Evolutionary conservation across 2,329 filamentous ascomycete species (phyloP).

Genomic region (Ilyonectria robusta): DNA sequence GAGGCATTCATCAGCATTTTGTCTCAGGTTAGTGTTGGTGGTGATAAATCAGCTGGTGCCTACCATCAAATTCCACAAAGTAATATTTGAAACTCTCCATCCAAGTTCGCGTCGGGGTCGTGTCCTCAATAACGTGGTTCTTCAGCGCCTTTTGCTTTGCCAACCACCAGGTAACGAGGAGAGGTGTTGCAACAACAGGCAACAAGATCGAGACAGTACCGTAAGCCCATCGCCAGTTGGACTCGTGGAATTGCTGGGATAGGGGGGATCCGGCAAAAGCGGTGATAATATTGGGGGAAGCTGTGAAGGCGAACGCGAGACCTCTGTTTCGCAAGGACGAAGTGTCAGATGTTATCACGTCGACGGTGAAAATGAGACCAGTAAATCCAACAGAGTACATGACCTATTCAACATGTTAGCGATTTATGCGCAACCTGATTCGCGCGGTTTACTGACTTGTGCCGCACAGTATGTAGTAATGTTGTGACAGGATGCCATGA

Average conservation of each 20-base stretch:
- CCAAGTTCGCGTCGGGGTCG: background rate
- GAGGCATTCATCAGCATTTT: too few species aligned
- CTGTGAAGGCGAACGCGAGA: slow-evolving; percentile 49
- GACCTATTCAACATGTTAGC: slow-evolving; percentile 46
- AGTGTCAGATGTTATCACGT: slow-evolving; percentile 76
- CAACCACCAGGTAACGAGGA: background rate
- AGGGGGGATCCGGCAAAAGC: slow-evolving; percentile 49
- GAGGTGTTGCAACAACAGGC: background rate
- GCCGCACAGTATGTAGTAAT: slow-evolving; percentile 55
- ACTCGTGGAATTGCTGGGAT: slow-evolving; percentile 40
- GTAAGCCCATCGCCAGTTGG: slow-evolving; percentile 47
- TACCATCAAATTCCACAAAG: slow-evolving; percentile 45
- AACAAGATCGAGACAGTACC: slow-evolving; percentile 4
- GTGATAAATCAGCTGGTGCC: background rate
- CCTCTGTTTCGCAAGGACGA: slow-evolving; percentile 48
- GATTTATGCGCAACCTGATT: background rate
- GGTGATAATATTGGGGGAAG: slow-evolving; percentile 54
- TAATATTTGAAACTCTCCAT: slow-evolving; percentile 24
- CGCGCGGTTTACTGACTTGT: slow-evolving; percentile 38
- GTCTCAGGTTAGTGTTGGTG: too few species aligned
- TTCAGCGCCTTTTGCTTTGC: background rate
- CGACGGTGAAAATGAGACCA: slow-evolving; percentile 70
- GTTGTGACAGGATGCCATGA: slow-evolving; percentile 68
- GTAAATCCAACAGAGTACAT: slow-evolving; percentile 71
- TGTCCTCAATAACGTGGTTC: background rate